Evolutionary conservation across 495 filamentous ascomycete species (phyloP).

Genomic region (Penicillium cosmopolitanum): DNA sequence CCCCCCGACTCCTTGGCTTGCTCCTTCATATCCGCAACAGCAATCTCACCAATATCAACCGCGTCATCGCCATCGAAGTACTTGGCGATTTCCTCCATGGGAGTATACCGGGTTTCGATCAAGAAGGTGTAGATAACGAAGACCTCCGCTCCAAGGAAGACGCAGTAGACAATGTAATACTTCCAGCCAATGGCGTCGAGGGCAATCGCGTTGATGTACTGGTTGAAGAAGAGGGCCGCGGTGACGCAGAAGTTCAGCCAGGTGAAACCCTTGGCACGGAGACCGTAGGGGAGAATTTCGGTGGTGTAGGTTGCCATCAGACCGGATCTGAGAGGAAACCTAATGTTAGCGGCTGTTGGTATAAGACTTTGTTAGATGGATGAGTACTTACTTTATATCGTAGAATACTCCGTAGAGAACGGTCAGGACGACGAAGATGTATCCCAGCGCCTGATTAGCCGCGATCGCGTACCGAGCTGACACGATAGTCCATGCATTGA

Average conservation of each 20-base stretch:
- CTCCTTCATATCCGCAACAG: constrained; percentile 2
- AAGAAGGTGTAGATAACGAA: constrained; percentile 66
- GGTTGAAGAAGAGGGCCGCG: constrained; percentile 54
- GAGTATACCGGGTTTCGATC: constrained; percentile 65
- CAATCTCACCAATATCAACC: constrained; percentile 11
- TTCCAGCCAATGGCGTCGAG: constrained; percentile 61
- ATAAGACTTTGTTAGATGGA: neutral
- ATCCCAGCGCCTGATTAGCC: constrained; percentile 45
- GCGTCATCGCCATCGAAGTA: constrained; percentile 2
- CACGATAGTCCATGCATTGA: constrained; percentile 60
- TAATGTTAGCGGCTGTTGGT: neutral
- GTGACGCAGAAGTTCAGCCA: constrained; percentile 65
- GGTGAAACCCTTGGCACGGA: constrained; percentile 73
- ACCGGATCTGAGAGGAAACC: constrained; percentile 53
- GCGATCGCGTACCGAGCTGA: constrained; percentile 56
- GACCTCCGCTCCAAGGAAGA: constrained; percentile 63
- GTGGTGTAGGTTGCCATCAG: constrained; percentile 67
- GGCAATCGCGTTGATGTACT: constrained; percentile 64
- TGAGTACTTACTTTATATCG: constrained; percentile 41
- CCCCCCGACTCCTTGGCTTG: neutral
- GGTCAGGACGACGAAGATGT: constrained; percentile 60
- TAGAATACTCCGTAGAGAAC: constrained; percentile 62
- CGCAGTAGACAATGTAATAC: constrained; percentile 66
- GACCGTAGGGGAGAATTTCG: constrained; percentile 68
- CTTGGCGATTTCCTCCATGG: constrained; percentile 61